Evolutionary conservation across 768 basidiomycete species (phyloP), one percentile per base, ranked within the genome.

Genomic region (Rhizopogon vinicolor): DNA sequence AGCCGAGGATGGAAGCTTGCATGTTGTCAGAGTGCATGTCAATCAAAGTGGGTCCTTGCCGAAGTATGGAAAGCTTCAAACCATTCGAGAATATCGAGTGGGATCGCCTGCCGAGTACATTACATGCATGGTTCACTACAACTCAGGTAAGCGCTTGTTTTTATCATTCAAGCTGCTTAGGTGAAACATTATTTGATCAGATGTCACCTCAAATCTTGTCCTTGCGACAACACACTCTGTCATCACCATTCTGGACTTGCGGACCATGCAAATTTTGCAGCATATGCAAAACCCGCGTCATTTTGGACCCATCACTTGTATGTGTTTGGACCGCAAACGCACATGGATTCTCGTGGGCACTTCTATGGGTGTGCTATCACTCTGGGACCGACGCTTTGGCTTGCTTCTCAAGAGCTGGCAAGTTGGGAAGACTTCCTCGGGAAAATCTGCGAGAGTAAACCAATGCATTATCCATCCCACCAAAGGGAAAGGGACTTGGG

Each of bases 351-450:
- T 97, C 12, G 85, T 90, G 16, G 96, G 92, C 2, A 97, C 96
- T 1, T 83, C 88, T 2, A 83, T 81, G 1, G 97, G 96, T 5
- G 83, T 88, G 13, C 73, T 98, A 12, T 85, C 90, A 0, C 77
- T 99, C 3, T 99, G 95, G 94, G 97, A 99, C 72, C 84, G 93
- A 42, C 87, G 96, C 9, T 99, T 98, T 61, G 94, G 95, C 1
- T 75, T 98, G 18, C 74, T 89, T 4, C 76, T 98, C 59, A 90
- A 89, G 68, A 91, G 86, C 57, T 98, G 96, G 95, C 83, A 85
- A 63, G 85, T 85, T 7, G 85, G 85, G 9, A 75, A 76, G 6
- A 77, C 81, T 3, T 74, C 78, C 10, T 73, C 74, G 2, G 82
- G 82, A 2, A 71, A 76, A 40, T 75, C 78, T 7, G 78, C 78